Conservation (phyloP, 169 alveolate species). For the Besnoitia besnoiti region DNA sequence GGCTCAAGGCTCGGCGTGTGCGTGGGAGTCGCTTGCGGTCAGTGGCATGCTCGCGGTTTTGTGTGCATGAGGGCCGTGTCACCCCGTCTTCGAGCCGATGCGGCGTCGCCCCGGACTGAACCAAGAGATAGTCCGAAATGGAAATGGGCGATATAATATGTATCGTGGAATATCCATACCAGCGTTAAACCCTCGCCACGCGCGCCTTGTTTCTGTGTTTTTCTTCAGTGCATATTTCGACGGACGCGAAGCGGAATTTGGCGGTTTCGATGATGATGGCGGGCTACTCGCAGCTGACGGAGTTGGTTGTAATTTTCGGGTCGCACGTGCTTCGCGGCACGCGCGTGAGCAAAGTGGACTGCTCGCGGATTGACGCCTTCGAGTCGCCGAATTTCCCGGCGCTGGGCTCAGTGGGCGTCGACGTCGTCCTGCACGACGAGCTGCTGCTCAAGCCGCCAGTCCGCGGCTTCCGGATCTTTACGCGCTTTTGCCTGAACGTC, state of each 20-base stretch:
- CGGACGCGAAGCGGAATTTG: conserved; percentile 89
- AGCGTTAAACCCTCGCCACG: not conserved
- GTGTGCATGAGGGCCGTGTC: too few relatives aligned
- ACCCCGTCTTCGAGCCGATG: too few relatives aligned
- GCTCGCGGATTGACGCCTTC: conserved; percentile 83
- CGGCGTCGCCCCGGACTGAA: too few relatives aligned
- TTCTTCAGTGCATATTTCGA: conserved; percentile 40
- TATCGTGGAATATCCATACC: not conserved
- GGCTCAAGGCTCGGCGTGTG: too few relatives aligned
- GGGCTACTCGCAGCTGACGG: conserved; percentile 85
- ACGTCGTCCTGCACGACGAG: conserved; percentile 71
- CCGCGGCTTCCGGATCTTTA: conserved; percentile 14
- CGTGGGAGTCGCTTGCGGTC: too few relatives aligned
- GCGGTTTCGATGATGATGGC: conserved; percentile 85
- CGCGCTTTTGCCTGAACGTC: not conserved
- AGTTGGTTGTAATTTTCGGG: conserved; percentile 76
- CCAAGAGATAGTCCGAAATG: too few relatives aligned
- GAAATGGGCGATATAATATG: conserved; percentile 3
- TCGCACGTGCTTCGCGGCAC: conserved; percentile 54
- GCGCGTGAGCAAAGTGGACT: conserved; percentile 81
- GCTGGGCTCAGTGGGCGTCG: conserved; percentile 78
- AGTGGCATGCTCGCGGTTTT: too few relatives aligned
- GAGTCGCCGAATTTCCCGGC: conserved; percentile 83
- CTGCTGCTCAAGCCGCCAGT: conserved; percentile 55
- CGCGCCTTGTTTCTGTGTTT: too few relatives aligned